Conservation (phyloP, 2,329 filamentous ascomycete genomes). For the Pseudogymnoascus sp. region DNA sequence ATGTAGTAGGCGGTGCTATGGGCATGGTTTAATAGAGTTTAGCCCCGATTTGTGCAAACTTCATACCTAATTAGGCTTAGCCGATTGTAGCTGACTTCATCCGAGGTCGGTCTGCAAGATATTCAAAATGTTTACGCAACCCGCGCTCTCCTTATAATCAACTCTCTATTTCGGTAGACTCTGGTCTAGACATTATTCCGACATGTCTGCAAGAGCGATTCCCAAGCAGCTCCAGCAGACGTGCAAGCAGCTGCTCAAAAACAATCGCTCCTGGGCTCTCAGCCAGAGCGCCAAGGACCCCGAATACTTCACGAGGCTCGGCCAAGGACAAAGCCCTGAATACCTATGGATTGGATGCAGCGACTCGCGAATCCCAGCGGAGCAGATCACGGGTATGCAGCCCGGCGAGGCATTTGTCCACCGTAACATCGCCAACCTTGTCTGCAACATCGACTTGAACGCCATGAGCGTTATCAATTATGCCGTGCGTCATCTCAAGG, state of each 20-base stretch:
- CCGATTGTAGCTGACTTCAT: too few relatives aligned
- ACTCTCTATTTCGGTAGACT: too few relatives aligned
- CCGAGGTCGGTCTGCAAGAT: too few relatives aligned
- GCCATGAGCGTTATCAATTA: constrained; percentile 79
- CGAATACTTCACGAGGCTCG: constrained; percentile 57
- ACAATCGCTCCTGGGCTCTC: constrained; percentile 60
- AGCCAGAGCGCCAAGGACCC: constrained; percentile 52
- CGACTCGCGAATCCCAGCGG: constrained; percentile 86
- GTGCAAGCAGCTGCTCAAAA: constrained; percentile 29
- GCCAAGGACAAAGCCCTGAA: constrained; percentile 59
- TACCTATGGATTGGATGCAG: constrained; percentile 88
- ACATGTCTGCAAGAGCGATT: not conserved
- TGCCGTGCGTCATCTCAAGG: constrained; percentile 70
- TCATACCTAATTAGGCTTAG: too few relatives aligned
- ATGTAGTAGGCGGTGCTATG: too few relatives aligned
- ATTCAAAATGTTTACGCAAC: too few relatives aligned
- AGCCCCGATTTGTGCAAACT: too few relatives aligned
- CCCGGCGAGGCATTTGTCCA: constrained; percentile 93
- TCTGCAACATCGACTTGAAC: constrained; percentile 73
- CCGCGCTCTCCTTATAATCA: too few relatives aligned
- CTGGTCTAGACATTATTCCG: not conserved
- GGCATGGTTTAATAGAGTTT: too few relatives aligned
- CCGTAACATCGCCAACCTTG: constrained; percentile 89
- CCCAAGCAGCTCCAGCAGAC: not conserved
- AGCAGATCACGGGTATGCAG: constrained; percentile 72